A percentile compares a stretch with the other conserved stretches of the same genome.
These are phyloP conservation scores for Blastocystis sp. DNA, from an alignment of 352 stramenopile species.

Conservation along the genomic window DNA sequence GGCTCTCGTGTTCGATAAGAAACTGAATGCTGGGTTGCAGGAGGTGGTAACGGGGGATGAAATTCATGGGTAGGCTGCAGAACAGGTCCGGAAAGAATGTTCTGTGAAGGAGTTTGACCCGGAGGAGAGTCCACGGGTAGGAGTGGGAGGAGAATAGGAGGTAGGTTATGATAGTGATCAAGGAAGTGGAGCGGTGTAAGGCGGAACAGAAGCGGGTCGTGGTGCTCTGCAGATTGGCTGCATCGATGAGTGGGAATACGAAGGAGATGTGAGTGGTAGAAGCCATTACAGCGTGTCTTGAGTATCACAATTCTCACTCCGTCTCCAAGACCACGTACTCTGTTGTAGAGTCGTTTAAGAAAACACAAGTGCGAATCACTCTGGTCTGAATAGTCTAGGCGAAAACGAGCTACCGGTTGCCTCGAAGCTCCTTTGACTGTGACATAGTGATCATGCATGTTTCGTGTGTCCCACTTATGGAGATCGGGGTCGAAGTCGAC, in stretches of 20 bases:
- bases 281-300: not conserved
- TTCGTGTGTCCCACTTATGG: constrained; percentile 8
- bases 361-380: not conserved
- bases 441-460: constrained; percentile 9
- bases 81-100: not conserved
- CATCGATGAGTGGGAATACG: not conserved
- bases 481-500: not conserved
- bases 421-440: not conserved
- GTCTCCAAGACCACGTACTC: not conserved
- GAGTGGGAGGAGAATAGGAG: not conserved
- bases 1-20: not conserved
- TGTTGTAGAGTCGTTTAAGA: constrained; percentile 11
- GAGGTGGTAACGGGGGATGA: not conserved
- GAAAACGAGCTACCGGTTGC: not conserved
- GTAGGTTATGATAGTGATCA: constrained; percentile 6
- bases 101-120: not conserved
- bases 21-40: not conserved
- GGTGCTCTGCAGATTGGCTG: not conserved
- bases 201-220: not conserved
- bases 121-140: not conserved
- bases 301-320: not conserved
- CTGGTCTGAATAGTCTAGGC: not conserved
- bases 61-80: not conserved
- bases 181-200: not conserved
- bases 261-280: not conserved